Evolutionary conservation across 805 yeast genomes (phyloP).

Genomic region (Candida maesae): DNA sequence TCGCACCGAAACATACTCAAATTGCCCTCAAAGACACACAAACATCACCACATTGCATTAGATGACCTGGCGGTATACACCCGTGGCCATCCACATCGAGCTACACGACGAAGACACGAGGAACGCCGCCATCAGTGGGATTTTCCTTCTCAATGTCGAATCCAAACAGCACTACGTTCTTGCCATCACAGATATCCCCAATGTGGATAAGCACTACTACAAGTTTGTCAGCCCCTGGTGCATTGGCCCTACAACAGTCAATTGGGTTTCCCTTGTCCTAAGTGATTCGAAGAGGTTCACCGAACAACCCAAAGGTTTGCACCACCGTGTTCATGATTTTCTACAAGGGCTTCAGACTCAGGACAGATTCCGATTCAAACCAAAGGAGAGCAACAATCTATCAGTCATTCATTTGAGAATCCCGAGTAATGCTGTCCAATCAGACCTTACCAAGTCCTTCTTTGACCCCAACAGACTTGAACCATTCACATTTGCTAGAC

Average conservation of each 20-base stretch:
- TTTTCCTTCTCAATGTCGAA: constrained; percentile 15
- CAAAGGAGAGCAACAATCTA: constrained; percentile 10
- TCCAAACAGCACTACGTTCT: constrained; percentile 18
- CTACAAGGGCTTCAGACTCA: constrained; percentile 6
- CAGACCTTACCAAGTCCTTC: constrained; percentile 7
- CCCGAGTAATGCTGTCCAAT: background rate
- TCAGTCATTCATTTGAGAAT: constrained; percentile 20
- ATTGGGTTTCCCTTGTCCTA: constrained; percentile 11
- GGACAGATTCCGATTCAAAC: constrained; percentile 20
- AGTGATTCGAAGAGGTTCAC: constrained; percentile 5
- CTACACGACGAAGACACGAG: constrained; percentile 2
- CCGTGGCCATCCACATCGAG: constrained; percentile 25
- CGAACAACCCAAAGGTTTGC: background rate
- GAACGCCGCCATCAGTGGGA: constrained; percentile 26
- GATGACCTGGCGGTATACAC: constrained; percentile 23
- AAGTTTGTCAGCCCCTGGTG: constrained; percentile 18
- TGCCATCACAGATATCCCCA: constrained; percentile 13
- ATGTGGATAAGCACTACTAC: constrained; percentile 15
- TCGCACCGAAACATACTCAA: background rate
- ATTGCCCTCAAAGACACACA: no score
- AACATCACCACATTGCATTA: background rate
- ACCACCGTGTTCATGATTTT: constrained; percentile 1
- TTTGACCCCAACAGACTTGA: constrained; percentile 11
- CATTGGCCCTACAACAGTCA: constrained; percentile 17
- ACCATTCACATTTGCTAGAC: constrained; percentile 11